phyloP scores from a whole-genome alignment of 2,329 filamentous ascomycete genomes.

The Exophiala sideris region DNA sequence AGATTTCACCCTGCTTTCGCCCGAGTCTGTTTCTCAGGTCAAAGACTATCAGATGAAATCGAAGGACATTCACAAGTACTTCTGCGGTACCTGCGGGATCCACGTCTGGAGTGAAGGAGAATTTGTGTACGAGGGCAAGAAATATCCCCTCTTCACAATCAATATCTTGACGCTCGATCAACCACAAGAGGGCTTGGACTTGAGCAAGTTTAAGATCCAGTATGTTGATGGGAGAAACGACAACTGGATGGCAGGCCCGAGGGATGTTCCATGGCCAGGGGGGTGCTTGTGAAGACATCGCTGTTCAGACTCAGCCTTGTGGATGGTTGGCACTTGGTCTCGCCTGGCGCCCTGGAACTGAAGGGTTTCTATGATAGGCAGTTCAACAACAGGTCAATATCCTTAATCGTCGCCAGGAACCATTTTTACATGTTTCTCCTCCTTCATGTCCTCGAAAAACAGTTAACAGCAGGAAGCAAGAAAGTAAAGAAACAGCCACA shows the following conservation, averaged over 20 bases:
- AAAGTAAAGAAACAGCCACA: too few relatives aligned
- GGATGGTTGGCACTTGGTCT: too few relatives aligned
- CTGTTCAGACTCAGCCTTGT: too few relatives aligned
- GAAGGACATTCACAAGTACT: constrained; percentile 22
- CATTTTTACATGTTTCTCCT: too few relatives aligned
- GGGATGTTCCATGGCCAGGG: constrained; percentile 16
- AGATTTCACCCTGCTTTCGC: constrained; percentile 23
- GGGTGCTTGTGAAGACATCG: neutral
- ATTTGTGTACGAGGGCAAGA: constrained; percentile 12
- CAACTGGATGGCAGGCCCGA: constrained; percentile 10
- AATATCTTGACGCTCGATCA: constrained; percentile 26
- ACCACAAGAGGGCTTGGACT: constrained; percentile 26
- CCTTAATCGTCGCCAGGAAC: too few relatives aligned
- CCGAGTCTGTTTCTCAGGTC: constrained; percentile 14
- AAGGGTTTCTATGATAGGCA: too few relatives aligned
- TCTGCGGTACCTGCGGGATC: constrained; percentile 24
- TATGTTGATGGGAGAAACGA: constrained; percentile 23
- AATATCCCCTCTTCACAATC: constrained; percentile 18
- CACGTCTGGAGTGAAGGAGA: constrained; percentile 15
- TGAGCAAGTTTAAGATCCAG: constrained; percentile 19
- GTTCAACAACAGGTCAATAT: too few relatives aligned
- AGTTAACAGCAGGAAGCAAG: too few relatives aligned
- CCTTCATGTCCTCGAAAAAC: too few relatives aligned
- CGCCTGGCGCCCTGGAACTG: too few relatives aligned
- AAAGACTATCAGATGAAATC: constrained; percentile 17